Conservation (phyloP, 176 grass and related monocot species). For the Hyparrhenia diplandra region DNA sequence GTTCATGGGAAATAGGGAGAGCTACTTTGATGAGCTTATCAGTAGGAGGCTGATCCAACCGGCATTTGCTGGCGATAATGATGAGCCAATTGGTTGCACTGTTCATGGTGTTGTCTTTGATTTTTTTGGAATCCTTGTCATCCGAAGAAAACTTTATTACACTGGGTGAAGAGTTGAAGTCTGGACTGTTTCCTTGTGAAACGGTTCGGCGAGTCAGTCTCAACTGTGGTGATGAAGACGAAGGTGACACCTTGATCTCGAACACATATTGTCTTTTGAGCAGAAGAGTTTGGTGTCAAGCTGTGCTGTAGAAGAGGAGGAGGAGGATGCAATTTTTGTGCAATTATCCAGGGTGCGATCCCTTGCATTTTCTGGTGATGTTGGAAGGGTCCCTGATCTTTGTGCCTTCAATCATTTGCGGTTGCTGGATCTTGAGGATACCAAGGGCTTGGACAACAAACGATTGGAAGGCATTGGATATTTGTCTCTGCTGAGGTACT, state of each 20-base stretch:
- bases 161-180: not conserved
- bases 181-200: not conserved
- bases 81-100: not conserved
- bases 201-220: conserved; percentile 13
- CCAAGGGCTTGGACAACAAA: not conserved
- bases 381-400: conserved; percentile 2
- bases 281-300: not conserved
- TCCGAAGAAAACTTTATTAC: conserved; percentile 14
- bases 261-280: not conserved
- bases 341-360: conserved; percentile 9
- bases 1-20: conserved; percentile 14
- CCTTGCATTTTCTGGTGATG: conserved; percentile 4
- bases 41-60: conserved; percentile 22
- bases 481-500: no score
- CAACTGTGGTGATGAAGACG: not conserved
- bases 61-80: not conserved
- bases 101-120: conserved; percentile 11
- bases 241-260: conserved; percentile 6
- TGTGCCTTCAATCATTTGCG: not conserved
- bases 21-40: conserved; percentile 30
- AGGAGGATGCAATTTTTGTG: not conserved
- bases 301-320: not conserved
- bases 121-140: not conserved
- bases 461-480: not conserved
- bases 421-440: conserved; percentile 28